Evolutionary conservation across 805 yeast genomes (phyloP), one percentile per base, ranked within the genome.

Genomic region (Candida koratica): DNA sequence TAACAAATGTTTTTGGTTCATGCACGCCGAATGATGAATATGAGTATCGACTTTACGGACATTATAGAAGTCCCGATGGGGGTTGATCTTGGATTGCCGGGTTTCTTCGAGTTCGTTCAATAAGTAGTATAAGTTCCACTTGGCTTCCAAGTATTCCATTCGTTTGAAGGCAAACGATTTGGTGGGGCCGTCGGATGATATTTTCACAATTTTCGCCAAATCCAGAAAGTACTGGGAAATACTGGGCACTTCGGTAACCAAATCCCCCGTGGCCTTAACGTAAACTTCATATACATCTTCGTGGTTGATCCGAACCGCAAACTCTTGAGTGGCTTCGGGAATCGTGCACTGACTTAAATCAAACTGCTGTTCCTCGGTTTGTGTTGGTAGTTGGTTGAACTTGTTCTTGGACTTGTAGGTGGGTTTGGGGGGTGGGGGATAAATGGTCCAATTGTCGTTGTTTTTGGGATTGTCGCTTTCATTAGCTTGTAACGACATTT

Each of bases 1-100:
- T 46, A 93, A 69, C 51, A 93, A 67, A 64, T 93, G 99, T 61
- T 93, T 93, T 64, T 93, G 98, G 54, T 94, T 94, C 97, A 94
- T 94, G 60, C 97, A 89, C 8, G 99, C 99, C 7, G 96, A 85
- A 58, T 94, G 98, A 58, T 93, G 99, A 50, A 93, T 96, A 70
- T 93, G 99, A 13, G 97, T 93, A 56, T 90, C 98, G 25, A 93
- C 97, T 58, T 90, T 90, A 64, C 97, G 78, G 28, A 88, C 96
- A 53, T 90, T 90, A 64, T 90, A 90, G 55, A 90, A 93, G 60
- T 90, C 99, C 59, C 99, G 79, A 58, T 93, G 99, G 4, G 97
- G 97, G 47, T 89, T 89, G 42, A 79, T 77, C 61, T 93, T 93
- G 7, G 95, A 81, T 45, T 85, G 93, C 12, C 89, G 79, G 13